A percentile compares a stretch with the other conserved stretches of the same genome.
Conservation (phyloP, 140 eudicot species). For the Cichorium intybus region DNA sequence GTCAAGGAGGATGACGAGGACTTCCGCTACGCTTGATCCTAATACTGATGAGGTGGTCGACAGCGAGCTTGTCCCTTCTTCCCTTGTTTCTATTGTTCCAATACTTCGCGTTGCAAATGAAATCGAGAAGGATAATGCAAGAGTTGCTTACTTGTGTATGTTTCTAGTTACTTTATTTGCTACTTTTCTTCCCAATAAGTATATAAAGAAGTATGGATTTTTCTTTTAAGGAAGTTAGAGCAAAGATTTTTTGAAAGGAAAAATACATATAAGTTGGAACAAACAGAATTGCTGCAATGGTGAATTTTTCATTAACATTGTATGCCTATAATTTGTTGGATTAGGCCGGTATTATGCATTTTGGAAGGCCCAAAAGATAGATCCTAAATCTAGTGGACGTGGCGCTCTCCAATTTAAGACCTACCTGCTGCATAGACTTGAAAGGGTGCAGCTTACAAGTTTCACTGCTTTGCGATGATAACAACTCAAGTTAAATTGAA, state of each 20-base stretch:
- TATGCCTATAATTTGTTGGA: constrained; percentile 19
- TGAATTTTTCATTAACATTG: not conserved
- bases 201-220: no score
- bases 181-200: no score
- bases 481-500: constrained; percentile 7
- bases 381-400: constrained; percentile 84
- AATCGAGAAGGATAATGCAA: constrained; percentile 66
- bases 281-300: no score
- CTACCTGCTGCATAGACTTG: constrained; percentile 76
- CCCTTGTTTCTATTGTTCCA: constrained; percentile 76
- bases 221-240: no score
- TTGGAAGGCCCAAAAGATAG: constrained; percentile 94
- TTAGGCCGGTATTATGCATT: constrained; percentile 97
- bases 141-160: constrained; percentile 96
- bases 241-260: no score
- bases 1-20: constrained; percentile 55
- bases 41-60: constrained; percentile 59
- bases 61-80: constrained; percentile 93
- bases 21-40: constrained; percentile 60
- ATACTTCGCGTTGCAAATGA: constrained; percentile 96
- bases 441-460: constrained; percentile 43
- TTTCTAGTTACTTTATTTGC: not conserved
- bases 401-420: constrained; percentile 97
- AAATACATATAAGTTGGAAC: no score
- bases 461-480: not conserved